Base-by-base conservation (phyloP, 495 filamentous ascomycete species). In the Pseudotulostoma volvatum region DNA sequence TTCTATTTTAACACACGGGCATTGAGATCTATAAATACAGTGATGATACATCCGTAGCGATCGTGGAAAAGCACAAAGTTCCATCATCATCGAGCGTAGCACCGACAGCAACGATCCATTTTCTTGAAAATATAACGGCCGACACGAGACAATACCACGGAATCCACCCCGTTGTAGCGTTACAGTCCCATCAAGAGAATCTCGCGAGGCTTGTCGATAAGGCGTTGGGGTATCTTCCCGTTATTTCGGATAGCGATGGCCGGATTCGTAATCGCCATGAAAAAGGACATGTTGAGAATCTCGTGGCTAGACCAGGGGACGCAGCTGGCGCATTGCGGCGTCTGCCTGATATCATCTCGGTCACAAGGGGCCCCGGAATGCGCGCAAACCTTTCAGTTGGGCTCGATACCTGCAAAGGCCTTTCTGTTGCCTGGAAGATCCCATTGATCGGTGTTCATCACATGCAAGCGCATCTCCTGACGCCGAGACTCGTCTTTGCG, bases 401-500 rank as follows among this genome's bases (percentile, higher is more conserved):
- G 0, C 50, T 95, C 3, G 79, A 90, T 53, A 79, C 73, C 1
- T 90, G 85, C 13, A 95, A 96, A 56, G 90, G 81, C 1, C 70
- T 97, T 3, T 79, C 87, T 1, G 60, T 81, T 18, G 86, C 80
- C 23, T 88, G 79, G 82, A 67, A 77, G 36, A 63, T 84, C 2
- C 85, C 87, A 2, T 57, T 96, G 18, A 52, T 95, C 2, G 90
- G 73, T 0, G 83, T 95, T 0, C 77, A 97, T 49, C 90, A 97
- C 55, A 96, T 97, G 90, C 87, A 95, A 52, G 90, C 88, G 9
- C 90, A 97, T 55, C 74, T 87, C 2, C 54, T 97, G 34, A 96
- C 90, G 4, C 81, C 87, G 4, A 70, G 81, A 2, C 73, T 97
- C n/a, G 74, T 83, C 1, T 55, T 64, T 7, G 80, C 80, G 2